Conservation (phyloP, 352 stramenopile species). For the Pythium utonaiense region DNA sequence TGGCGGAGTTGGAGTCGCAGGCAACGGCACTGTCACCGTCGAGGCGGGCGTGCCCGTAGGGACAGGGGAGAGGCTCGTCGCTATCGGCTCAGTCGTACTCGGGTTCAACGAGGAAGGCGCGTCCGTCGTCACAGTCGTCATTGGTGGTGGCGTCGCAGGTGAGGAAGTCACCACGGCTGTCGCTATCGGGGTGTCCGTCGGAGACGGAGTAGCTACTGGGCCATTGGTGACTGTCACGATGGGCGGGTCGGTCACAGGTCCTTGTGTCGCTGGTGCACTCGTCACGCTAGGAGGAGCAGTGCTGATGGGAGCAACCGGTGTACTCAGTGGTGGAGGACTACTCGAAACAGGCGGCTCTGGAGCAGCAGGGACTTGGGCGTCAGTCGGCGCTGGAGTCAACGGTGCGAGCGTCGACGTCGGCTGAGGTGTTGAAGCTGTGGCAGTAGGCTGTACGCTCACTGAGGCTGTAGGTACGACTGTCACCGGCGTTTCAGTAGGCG, state of each 20-base stretch:
- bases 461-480: not conserved
- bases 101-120: not conserved
- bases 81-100: not conserved
- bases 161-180: not conserved
- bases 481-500: not conserved
- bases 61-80: not conserved
- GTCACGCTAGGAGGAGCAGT: not conserved
- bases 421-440: not conserved
- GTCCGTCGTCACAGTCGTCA: not conserved
- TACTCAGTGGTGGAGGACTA: not conserved
- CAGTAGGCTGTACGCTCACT: not conserved
- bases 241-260: not conserved
- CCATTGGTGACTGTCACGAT: not conserved
- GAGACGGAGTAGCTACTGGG: not conserved
- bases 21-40: not conserved
- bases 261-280: not conserved
- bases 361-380: not conserved
- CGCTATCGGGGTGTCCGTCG: not conserved
- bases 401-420: not conserved
- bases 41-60: not conserved
- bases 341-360: not conserved
- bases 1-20: constrained; percentile 3
- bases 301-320: not conserved
- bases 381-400: not conserved
- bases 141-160: not conserved